phyloP scores from a whole-genome alignment of 169 alveolate species.

The Fabrea salina region DNA sequence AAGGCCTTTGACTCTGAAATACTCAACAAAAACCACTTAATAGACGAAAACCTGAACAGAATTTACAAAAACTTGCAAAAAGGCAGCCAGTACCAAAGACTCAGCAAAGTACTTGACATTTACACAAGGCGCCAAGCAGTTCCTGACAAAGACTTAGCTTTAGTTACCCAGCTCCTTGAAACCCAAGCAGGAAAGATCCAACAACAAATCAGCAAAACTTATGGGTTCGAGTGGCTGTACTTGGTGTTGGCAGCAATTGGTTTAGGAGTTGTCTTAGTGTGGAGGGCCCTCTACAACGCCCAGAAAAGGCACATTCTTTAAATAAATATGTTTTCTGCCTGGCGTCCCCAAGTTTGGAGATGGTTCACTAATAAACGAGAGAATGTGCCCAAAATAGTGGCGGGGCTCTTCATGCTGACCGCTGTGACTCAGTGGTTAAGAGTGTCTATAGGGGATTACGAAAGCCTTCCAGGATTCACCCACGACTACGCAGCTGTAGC shows the following conservation, averaged over 20 bases:
- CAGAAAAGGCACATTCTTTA: background rate
- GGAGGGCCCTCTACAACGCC: background rate
- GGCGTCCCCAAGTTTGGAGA: too few species aligned
- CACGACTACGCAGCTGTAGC: background rate
- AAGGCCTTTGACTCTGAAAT: background rate
- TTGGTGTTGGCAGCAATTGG: background rate
- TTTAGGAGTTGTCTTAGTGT: background rate
- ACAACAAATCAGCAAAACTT: background rate
- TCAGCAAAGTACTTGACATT: background rate
- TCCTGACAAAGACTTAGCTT: conserved; percentile 6
- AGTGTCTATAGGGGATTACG: background rate
- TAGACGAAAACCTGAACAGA: background rate
- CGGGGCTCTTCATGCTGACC: background rate
- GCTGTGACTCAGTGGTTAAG: background rate
- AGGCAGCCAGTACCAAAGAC: background rate
- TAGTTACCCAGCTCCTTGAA: background rate
- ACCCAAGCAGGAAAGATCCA: background rate
- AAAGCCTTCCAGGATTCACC: background rate
- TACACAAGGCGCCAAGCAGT: background rate
- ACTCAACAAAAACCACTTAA: background rate
- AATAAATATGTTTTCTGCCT: too few species aligned
- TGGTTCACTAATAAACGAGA: background rate
- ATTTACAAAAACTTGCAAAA: background rate
- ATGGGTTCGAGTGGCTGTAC: background rate
- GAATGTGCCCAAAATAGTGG: background rate